Base-by-base conservation (phyloP, 768 basidiomycete species). In the Hypsizygus marmoreus region DNA sequence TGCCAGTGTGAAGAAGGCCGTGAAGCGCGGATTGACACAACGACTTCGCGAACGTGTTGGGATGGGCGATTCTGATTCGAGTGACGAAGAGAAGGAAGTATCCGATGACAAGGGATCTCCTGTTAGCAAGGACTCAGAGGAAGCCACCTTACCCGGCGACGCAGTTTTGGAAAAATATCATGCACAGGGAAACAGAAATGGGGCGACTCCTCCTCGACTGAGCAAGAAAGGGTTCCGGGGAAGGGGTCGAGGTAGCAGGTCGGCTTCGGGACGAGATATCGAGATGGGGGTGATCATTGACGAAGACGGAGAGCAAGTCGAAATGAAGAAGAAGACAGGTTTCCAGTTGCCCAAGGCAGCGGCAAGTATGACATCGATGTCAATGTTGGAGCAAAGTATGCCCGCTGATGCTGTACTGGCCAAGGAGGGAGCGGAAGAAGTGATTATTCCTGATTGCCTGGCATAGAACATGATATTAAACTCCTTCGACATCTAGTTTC, bases 341-440 rank as follows among this genome's bases (percentile, higher is more conserved):
- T 72, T 75, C 47, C 67, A 71, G 48, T 43, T 76, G n/a, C 70
- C 73, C 6, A 70, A 63, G 43, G 62, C 68, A 3, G 64, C 69
- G 17, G 58, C 66, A n/a, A 69, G 65, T 4, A 74, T 76, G 67
- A 64, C 69, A 6, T 71, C 70, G 4, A 70, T 76, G 60, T 72
- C 73, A 45, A 70, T 67, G 40, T 65, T 82, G 40, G 91, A 92
- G 64, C 91, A 93, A 63, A 86, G 76, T 57, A 90, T 91, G 81
- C 91, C 91, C 34, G 88, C 90, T 29, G 91, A 93, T 67, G 91
- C 91, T 12, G 85, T 92, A 43, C 67, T 94, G 48, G 77, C 81
- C 2, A 83, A 88, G 58, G 79, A 81, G 50, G 79, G 78, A 38
- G 90, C 87, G 25, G 81, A 84, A n/a, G 82, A 87, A 70, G 87